Base-by-base conservation (phyloP, 73 alveolate species). In the Diophrys appendiculata region DNA sequence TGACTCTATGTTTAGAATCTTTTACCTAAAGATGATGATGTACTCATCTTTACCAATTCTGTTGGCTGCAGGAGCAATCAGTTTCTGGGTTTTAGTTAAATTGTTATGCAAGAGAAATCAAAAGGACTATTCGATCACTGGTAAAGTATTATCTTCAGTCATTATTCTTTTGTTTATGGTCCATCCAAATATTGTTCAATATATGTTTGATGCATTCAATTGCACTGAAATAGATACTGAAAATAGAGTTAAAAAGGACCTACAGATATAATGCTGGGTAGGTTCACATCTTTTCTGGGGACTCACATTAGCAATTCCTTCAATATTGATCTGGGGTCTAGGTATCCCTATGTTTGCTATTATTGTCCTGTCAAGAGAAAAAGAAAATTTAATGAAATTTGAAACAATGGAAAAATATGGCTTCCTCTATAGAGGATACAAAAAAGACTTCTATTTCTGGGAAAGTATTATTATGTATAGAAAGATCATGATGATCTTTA, bases 351-450 rank as follows among this genome's bases (percentile, higher is more conserved):
- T 77, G 2, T 60, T 88, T 77, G 76, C 84, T 3, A 70, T 68
- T 28, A 67, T 68, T 0, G 52, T 83, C 1, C 60, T 88, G 65
- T 32, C 70, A 18, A 77, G 72, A 56, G 69, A 69, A 23, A 76
- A 77, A 31, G 53, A 72, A 29, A 55, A 75, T 24, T 69, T 90
- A 24, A 53, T 77, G 22, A 53, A 54, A 1, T 33, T 84, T 5
- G 81, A 72, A 28, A 43, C 70, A 2, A 73, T 88, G 71, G 85
- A 81, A 65, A 90, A 81, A 53, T 88, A 72, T 56, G 96, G 96
- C 8, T 90, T 90, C 70, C 81, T 90, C 14, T 90, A 78, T 56
- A 76, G 35, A 33, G 96, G 93, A 27, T 90, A 90, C 69, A 87
- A 87, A 56, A 78, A 72, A 43, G 79, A 76, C 29, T 80, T 26